Conservation (phyloP, 2,329 filamentous ascomycete genomes). For the Fusarium algeriense region DNA sequence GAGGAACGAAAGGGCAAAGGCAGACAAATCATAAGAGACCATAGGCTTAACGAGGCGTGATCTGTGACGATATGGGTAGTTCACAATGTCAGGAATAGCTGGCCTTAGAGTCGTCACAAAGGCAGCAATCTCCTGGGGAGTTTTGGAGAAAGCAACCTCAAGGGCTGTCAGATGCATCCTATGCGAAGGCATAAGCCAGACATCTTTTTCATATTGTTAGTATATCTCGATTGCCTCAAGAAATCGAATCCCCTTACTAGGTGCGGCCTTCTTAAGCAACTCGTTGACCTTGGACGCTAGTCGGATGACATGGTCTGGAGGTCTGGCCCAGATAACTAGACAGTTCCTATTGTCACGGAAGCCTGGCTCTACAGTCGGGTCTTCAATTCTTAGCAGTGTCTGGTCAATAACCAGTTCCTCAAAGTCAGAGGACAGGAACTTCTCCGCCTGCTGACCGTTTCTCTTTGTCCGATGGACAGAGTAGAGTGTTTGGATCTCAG, state of each 20-base stretch:
- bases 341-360: conserved; percentile 84
- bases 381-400: conserved; percentile 77
- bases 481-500: conserved; percentile 79
- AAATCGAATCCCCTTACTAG: conserved; percentile 68
- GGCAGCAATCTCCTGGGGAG: conserved; percentile 73
- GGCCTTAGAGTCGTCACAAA: conserved; percentile 71
- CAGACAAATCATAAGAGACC: conserved; percentile 86
- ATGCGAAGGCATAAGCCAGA: conserved; percentile 88
- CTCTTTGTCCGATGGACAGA: conserved; percentile 78
- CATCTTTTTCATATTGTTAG: conserved; percentile 59
- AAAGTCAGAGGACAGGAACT: conserved; percentile 77
- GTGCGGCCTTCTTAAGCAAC: conserved; percentile 72
- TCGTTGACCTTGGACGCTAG: conserved; percentile 78
- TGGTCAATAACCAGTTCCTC: conserved; percentile 80
- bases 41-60: conserved; percentile 84
- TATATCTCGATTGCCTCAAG: not conserved
- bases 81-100: conserved; percentile 69
- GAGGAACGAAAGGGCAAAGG: conserved; percentile 87
- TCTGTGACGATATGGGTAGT: conserved; percentile 75
- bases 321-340: conserved; percentile 89
- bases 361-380: conserved; percentile 71
- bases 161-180: conserved; percentile 87
- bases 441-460: conserved; percentile 80
- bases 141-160: conserved; percentile 85
- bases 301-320: conserved; percentile 76